These are phyloP conservation scores for Saccharomycopsis lassenensis DNA, from an alignment of 805 yeast species.

Conservation along the genomic window DNA sequence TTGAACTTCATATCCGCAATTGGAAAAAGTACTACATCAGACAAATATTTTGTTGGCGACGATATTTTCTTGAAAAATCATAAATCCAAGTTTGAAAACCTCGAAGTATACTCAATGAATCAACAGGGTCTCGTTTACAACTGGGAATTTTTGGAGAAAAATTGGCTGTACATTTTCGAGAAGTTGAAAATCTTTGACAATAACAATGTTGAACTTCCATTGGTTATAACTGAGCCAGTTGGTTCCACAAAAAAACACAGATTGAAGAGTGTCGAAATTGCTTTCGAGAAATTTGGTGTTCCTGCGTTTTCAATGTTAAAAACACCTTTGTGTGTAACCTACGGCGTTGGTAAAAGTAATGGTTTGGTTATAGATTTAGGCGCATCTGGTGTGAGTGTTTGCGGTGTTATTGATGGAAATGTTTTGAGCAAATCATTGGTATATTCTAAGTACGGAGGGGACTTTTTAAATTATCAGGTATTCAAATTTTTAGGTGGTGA, in stretches of 20 bases:
- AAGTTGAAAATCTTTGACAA: slow-evolving; percentile 38
- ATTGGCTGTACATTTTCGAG: slow-evolving; percentile 58
- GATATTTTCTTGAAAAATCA: slow-evolving; percentile 28
- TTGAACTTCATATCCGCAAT: slow-evolving; percentile 48
- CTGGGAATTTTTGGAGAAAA: slow-evolving; percentile 56
- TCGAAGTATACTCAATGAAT: slow-evolving; percentile 14
- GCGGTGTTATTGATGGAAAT: slow-evolving; percentile 70
- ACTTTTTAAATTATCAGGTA: slow-evolving; percentile 61
- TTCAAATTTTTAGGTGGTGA: slow-evolving; percentile 33
- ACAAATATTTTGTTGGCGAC: slow-evolving; percentile 34
- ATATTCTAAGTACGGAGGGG: slow-evolving; percentile 74
- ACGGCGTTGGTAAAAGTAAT: slow-evolving; percentile 67
- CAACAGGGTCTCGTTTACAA: slow-evolving; percentile 46
- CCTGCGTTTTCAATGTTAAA: slow-evolving; percentile 71
- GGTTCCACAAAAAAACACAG: slow-evolving; percentile 59
- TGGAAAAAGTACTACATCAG: slow-evolving; percentile 27
- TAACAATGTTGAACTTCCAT: slow-evolving; percentile 30
- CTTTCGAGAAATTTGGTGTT: slow-evolving; percentile 61
- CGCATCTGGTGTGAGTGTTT: slow-evolving; percentile 52
- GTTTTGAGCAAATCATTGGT: slow-evolving; percentile 54
- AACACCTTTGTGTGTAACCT: slow-evolving; percentile 66
- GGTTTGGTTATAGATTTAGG: slow-evolving; percentile 80
- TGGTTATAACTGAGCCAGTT: slow-evolving; percentile 44
- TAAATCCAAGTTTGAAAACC: slow-evolving; percentile 6
- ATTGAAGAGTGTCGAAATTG: slow-evolving; percentile 51